Evolutionary conservation across 768 basidiomycete species (phyloP), one percentile per base, ranked within the genome.

Genomic region (Hirschioporus abietinus): DNA sequence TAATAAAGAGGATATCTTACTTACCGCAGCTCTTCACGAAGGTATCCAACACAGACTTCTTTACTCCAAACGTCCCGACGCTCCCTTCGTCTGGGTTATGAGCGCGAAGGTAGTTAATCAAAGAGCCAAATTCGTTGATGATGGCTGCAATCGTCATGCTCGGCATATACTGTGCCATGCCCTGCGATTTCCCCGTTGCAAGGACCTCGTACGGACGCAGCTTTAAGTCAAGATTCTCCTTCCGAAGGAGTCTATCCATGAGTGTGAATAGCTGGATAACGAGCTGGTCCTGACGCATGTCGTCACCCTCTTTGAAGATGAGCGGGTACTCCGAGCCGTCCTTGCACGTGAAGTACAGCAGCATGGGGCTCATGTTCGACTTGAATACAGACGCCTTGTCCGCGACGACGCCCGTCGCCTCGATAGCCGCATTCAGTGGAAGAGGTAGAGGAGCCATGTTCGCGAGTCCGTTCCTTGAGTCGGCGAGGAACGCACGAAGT

Each of bases 241-340:
- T 96, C 66, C 95, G 81, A 68, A 99, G 78, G 26, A 99, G 77
- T 62, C 92, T 84, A 74, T 99, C 95, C 97, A 99, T 99, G 27
- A 99, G 86, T 18, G 95, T 97, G 76, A 99, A 96, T n/a, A 99
- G 83, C 76, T 99, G 97, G 63, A 99, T 91, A 27, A 99, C 96
- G 42, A 99, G 86, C 76, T 99, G 97, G 74, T 99, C 97, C 76
- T 99, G 97, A 24, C 97, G 89, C 84, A 99, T 90, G 74, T 99
- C 97, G 74, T 99, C 97, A 17, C 97, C 97, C 71, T 98, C 96
- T 78, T 99, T 99, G 84, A 99, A 98, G 68, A 99, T 99, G 64
- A 98, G 86, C 0, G 96, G 92, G 76, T 91, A 99, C 74, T 95
- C 92, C 18, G 87, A 84, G 10, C 92, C 89, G 66, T 93, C 91